Conservation (phyloP, 1,139 yeast genomes). For the Arxiozyma bovina region DNA sequence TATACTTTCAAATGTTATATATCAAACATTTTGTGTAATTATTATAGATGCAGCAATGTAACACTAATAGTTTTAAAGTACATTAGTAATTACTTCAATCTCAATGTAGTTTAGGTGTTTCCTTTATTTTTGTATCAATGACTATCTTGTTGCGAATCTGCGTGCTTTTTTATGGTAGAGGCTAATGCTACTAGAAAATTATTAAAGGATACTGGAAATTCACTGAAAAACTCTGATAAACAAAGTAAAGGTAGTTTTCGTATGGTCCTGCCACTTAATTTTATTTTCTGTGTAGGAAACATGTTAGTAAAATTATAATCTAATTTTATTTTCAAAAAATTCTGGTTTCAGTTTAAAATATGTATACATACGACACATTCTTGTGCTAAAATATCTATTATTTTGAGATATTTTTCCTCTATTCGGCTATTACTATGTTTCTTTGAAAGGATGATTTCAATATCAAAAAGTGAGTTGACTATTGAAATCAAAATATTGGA, state of each 20-base stretch:
- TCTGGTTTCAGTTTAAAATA: neutral
- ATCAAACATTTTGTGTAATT: neutral
- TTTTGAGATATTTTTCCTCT: slow-evolving; percentile 9
- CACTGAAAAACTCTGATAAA: slow-evolving; percentile 23
- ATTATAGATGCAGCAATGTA: slow-evolving; percentile 4
- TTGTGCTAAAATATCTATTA: slow-evolving; percentile 14
- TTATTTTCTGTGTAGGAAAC: slow-evolving; percentile 2
- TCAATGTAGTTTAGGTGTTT: neutral
- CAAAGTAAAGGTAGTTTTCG: slow-evolving; percentile 25
- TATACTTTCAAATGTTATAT: neutral
- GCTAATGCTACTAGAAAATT: slow-evolving; percentile 24
- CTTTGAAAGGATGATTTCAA: slow-evolving; percentile 11
- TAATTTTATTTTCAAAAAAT: neutral
- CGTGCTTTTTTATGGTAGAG: slow-evolving; percentile 9
- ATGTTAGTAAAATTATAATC: slow-evolving; percentile 14
- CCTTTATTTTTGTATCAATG: neutral
- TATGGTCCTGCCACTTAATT: slow-evolving; percentile 26
- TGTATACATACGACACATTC: slow-evolving; percentile 23
- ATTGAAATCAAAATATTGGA: slow-evolving; percentile 21
- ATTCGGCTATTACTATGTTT: neutral
- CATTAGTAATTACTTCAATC: neutral
- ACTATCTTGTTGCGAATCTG: neutral
- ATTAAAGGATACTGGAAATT: slow-evolving; percentile 20
- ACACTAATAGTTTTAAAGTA: slow-evolving; percentile 1
- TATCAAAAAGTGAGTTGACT: slow-evolving; percentile 17